Conservation (phyloP, 2,329 filamentous ascomycete species). For the Penicillium sp. region DNA sequence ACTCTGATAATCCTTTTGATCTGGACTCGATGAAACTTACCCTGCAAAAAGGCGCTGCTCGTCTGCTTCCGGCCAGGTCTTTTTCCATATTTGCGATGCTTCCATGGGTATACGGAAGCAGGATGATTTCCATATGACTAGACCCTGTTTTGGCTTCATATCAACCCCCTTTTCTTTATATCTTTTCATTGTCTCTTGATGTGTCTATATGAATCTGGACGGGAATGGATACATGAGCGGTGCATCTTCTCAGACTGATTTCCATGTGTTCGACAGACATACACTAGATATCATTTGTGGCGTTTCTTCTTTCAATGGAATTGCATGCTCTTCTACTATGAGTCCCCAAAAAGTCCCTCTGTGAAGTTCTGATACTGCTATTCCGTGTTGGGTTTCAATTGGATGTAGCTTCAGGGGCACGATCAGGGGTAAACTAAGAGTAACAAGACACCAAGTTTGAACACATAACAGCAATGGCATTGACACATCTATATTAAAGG, state of each 20-base stretch:
- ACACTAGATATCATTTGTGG: constrained; percentile 2
- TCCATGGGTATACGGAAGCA: constrained; percentile 10
- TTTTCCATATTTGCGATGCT: constrained; percentile 1
- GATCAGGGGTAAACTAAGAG: neutral
- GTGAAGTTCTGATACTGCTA: neutral
- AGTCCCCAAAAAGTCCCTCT: too few relatives aligned
- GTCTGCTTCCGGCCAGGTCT: constrained; percentile 2
- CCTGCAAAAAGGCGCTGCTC: neutral
- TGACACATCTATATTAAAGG: constrained; percentile 9
- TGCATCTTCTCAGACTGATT: constrained; percentile 7
- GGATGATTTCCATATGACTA: constrained; percentile 22
- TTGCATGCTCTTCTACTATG: neutral
- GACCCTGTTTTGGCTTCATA: constrained; percentile 4
- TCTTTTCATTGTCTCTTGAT: neutral
- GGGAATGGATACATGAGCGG: constrained; percentile 14
- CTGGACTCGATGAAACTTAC: neutral
- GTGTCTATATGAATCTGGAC: constrained; percentile 14
- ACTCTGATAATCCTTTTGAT: neutral
- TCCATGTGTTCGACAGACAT: neutral
- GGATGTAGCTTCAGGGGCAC: neutral
- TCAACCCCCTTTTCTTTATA: neutral
- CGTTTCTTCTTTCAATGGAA: neutral
- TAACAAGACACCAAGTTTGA: neutral
- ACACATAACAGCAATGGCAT: neutral
- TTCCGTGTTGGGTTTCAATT: neutral